phyloP scores from a whole-genome alignment of 768 basidiomycete genomes.

The Phaffia tasmanica region DNA sequence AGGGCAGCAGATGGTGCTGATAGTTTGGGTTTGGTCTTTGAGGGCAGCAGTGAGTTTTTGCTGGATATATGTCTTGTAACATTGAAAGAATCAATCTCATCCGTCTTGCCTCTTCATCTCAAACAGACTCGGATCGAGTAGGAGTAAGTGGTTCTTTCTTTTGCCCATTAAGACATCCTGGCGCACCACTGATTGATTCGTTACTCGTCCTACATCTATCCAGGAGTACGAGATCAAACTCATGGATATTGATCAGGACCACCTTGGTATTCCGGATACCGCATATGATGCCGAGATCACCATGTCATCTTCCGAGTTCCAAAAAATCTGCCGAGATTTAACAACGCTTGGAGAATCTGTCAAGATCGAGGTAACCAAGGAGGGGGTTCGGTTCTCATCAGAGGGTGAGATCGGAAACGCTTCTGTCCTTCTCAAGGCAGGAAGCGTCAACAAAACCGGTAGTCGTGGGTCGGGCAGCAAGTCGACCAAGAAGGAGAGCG shows the following conservation, averaged over 20 bases:
- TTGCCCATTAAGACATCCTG: too few relatives aligned
- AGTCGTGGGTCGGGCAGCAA: slow-evolving; percentile 43
- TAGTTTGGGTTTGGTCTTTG: slow-evolving; percentile 74
- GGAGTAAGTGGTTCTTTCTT: slow-evolving; percentile 40
- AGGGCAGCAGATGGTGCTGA: slow-evolving; percentile 88
- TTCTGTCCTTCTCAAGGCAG: slow-evolving; percentile 57
- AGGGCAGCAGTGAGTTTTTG: slow-evolving; percentile 61
- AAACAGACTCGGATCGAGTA: slow-evolving; percentile 72
- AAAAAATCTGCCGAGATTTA: slow-evolving; percentile 85
- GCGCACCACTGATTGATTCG: not conserved
- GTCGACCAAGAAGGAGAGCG: slow-evolving; percentile 8
- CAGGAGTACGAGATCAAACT: slow-evolving; percentile 94
- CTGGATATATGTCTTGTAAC: not conserved
- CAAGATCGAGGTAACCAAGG: slow-evolving; percentile 88
- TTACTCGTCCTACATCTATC: not conserved
- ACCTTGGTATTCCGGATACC: slow-evolving; percentile 89
- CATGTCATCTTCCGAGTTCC: slow-evolving; percentile 75
- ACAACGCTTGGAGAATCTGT: slow-evolving; percentile 83
- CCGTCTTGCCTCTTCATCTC: slow-evolving; percentile 1
- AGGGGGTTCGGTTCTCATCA: slow-evolving; percentile 80
- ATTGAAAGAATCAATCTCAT: not conserved
- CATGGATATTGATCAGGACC: slow-evolving; percentile 97
- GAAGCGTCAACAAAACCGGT: slow-evolving; percentile 41
- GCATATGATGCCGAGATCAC: slow-evolving; percentile 89
- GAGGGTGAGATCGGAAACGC: slow-evolving; percentile 95